These are phyloP conservation scores for Cryptococcus sp. DNA, from an alignment of 1,284 basidiomycete species.

Conservation along the genomic window DNA sequence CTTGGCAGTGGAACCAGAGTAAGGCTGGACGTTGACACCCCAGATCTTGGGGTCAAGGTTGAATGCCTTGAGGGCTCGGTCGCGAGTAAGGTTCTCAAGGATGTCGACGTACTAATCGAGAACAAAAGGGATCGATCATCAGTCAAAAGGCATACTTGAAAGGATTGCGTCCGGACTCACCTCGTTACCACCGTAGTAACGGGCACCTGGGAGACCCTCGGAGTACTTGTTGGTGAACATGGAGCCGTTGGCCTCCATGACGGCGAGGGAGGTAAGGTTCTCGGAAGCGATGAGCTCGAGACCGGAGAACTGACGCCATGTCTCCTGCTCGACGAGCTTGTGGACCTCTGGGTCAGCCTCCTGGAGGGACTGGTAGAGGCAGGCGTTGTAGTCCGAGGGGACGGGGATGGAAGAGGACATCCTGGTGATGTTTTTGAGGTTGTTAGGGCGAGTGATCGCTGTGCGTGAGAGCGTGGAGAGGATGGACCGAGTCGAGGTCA, in stretches of 20 bases:
- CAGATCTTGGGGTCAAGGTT: constrained; percentile 86
- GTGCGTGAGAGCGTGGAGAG: constrained; percentile 26
- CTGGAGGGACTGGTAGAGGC: constrained; percentile 80
- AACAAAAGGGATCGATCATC: not conserved
- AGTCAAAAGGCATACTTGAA: not conserved
- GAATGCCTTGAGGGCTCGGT: constrained; percentile 95
- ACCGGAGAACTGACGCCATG: constrained; percentile 96
- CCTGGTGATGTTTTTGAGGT: constrained; percentile 34
- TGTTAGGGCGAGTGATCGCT: constrained; percentile 20
- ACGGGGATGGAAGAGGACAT: constrained; percentile 55
- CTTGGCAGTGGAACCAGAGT: constrained; percentile 93
- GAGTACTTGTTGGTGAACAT: constrained; percentile 99
- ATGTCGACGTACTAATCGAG: constrained; percentile 76
- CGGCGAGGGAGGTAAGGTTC: constrained; percentile 91
- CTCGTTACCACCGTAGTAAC: constrained; percentile 98
- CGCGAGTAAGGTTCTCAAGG: constrained; percentile 91
- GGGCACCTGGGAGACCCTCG: constrained; percentile 88
- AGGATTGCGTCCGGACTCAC: constrained; percentile 28
- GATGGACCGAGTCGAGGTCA: constrained; percentile 20
- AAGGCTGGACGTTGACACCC: constrained; percentile 99
- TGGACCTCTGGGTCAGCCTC: constrained; percentile 93
- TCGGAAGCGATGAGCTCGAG: constrained; percentile 64
- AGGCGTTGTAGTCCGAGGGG: constrained; percentile 76
- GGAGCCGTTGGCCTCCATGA: constrained; percentile 98
- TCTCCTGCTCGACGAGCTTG: constrained; percentile 98